Base-by-base conservation (phyloP, 768 basidiomycete genomes). In the Suillus weaverae region DNA sequence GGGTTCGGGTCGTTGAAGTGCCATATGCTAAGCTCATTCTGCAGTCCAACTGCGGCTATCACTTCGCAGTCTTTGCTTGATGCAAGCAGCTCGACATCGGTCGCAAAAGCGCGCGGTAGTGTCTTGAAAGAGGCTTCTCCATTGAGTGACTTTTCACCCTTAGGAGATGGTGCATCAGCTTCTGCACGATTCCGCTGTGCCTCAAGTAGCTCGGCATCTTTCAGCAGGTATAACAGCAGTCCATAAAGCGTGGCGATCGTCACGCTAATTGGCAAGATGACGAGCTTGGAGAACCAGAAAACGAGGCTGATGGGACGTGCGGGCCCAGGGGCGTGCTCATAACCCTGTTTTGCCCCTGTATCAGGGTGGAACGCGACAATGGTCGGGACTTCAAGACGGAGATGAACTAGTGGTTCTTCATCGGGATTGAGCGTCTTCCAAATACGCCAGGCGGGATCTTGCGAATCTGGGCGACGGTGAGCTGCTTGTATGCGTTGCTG, bases 191-290 rank as follows among this genome's bases (percentile, higher is more conserved):
- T 83, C 46, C 89, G 83, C 70, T 95, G 94, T 3, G 92, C 91
- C 70, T 95, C 95, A 41, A 97, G 83, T 1, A 95, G 85, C 64
- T 99, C 95, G 0, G 94, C 87, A 68, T 97, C 90, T 79, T 96
- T 97, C 66, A 98, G 80, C 2, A 99, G 82, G 73, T 95, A 95
- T 11, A 94, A 81, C 9, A 97, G 80, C 13, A 99, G 77, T 9
- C 85, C 82, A 74, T 91, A 98, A 11, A 99, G 81, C 4, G 84
- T 75, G 32, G 83, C 78, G 8, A 90, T 92, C 0, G 96, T 97
- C 6, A 82, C 81, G 9, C 86, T 84, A 72, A 97, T 96, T 0
- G 97, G 97, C 1, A 95, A 76, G 2, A 94, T 79, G 74, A 98
- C 86, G 66, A 96, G 90, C 76, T 92, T 92, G 70, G 90, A 68